Evolutionary conservation across 345 rosid species (phyloP), one percentile per base, ranked within the genome.

Genomic region (Eucalyptus curtisii): DNA sequence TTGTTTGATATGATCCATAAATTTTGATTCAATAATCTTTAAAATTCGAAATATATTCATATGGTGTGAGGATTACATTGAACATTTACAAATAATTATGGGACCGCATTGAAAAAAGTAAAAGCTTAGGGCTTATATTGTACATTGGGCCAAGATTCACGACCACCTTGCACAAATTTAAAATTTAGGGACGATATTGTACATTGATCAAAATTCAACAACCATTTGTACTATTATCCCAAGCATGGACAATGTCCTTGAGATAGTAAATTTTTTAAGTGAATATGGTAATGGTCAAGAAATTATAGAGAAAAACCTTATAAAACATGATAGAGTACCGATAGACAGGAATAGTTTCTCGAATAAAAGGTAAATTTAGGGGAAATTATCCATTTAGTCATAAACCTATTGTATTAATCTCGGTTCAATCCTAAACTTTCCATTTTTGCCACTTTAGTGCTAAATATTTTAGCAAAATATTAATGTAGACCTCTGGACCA

Each of bases 1-100:
- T 68, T 37, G 0, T 40, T 10, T 0, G 1, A 64, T 64, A 7
- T n/a, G 0, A 14, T 64, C 10, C 3, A 4, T 31, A n/a, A n/a
- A 7, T 8, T 61, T 27, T 30, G 16, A 27, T 61, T 14, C 4
- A 59, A 64, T n/a, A n/a, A 61, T 27, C 17, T 17, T 12, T 30
- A 30, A 13, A 61, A 3, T 61, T 61, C 1, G 2, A 20, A 76
- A 0, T 42, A 76, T 76, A 10, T 76, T 37, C 27, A 76, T 76
- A 10, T 42, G 42, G 4, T 20, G 15, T 6, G 24, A 3, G 8
- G 5, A 20, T 10, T 71, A 37, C 2, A 33, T 37, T 71, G 13
- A 17, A 10, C 14, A 33, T 37, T 71, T 33, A 71, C 5, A 3
- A 10, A 71, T 20, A 76, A 5, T 76, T 76, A 0, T 37, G 0